phyloP scores from a whole-genome alignment of 2,329 filamentous ascomycete species.

The Drechslerella coelobrocha region DNA sequence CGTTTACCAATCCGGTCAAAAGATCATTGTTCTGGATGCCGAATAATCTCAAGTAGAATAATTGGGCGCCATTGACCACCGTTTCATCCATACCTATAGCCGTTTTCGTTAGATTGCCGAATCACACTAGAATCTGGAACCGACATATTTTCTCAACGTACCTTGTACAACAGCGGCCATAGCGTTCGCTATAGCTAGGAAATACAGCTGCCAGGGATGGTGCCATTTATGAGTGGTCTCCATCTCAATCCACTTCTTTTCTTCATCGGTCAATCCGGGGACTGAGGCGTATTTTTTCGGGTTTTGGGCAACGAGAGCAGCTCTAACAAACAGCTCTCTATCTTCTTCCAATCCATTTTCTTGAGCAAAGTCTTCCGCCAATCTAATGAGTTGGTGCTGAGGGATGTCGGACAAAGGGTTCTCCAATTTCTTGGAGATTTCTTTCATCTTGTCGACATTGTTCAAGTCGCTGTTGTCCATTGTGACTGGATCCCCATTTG shows the following conservation, averaged over 20 bases:
- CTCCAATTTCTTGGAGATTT: conserved; percentile 51
- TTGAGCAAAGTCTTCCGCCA: conserved; percentile 66
- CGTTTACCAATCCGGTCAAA: conserved; percentile 69
- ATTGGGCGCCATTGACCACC: conserved; percentile 72
- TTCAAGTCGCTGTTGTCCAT: conserved; percentile 25
- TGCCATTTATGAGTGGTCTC: conserved; percentile 73
- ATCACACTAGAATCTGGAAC: background rate
- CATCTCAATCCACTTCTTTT: conserved; percentile 66
- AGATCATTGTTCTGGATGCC: conserved; percentile 64
- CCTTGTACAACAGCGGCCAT: conserved; percentile 74
- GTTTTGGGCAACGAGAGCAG: conserved; percentile 64
- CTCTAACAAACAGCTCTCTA: conserved; percentile 59
- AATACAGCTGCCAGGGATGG: conserved; percentile 71
- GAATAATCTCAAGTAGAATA: conserved; percentile 70
- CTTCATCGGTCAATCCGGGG: conserved; percentile 65
- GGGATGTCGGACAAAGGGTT: conserved; percentile 66
- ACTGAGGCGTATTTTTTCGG: conserved; percentile 63
- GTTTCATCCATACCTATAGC: conserved; percentile 64
- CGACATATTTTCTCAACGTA: conserved; percentile 62
- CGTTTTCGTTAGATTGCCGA: conserved; percentile 4
- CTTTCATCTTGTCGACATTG: conserved; percentile 30
- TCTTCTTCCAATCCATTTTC: conserved; percentile 53
- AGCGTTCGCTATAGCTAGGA: conserved; percentile 71
- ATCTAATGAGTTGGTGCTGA: conserved; percentile 63
- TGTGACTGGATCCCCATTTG: conserved; percentile 11